Percentiles rank a stretch among this genome's conserved stretches.
phyloP scores from a whole-genome alignment of 306 rosid species.

The Senna tora region DNA sequence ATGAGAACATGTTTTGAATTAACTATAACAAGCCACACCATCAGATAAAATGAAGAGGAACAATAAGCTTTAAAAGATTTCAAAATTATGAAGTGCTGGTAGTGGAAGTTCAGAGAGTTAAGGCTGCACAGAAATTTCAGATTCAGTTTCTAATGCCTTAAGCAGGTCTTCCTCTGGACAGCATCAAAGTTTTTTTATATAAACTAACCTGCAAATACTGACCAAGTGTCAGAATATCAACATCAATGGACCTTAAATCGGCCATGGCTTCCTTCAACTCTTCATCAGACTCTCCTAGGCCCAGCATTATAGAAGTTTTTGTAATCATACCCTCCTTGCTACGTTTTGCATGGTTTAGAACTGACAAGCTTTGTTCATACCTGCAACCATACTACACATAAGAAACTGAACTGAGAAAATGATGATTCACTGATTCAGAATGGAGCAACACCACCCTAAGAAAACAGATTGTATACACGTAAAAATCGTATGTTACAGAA shows the following conservation, averaged over 20 bases:
- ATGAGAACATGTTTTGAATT: conserved; percentile 34
- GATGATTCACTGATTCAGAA: conserved; percentile 2
- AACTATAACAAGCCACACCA: background rate
- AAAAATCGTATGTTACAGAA: background rate
- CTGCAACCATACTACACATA: conserved; percentile 51
- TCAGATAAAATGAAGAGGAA: background rate
- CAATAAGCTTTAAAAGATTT: background rate
- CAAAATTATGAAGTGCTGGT: conserved; percentile 9
- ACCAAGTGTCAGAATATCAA: conserved; percentile 93
- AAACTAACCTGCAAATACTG: conserved; percentile 90
- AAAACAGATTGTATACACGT: conserved; percentile 7
- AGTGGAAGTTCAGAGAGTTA: conserved; percentile 30
- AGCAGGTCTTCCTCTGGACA: conserved; percentile 12
- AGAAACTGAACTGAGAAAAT: conserved; percentile 29
- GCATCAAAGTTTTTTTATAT: conserved; percentile 15
- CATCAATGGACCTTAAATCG: conserved; percentile 82
- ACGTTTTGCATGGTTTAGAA: conserved; percentile 75
- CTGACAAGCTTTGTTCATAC: conserved; percentile 85
- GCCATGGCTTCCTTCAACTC: conserved; percentile 82
- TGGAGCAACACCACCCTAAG: background rate
- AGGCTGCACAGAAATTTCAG: conserved; percentile 31
- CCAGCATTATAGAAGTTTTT: conserved; percentile 94
- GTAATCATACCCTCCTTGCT: conserved; percentile 92
- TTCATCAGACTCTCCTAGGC: conserved; percentile 92
- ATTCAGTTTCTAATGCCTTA: conserved; percentile 14